Evolutionary conservation across 768 basidiomycete genomes (phyloP).

Genomic region (Hypsizygus marmoreus): DNA sequence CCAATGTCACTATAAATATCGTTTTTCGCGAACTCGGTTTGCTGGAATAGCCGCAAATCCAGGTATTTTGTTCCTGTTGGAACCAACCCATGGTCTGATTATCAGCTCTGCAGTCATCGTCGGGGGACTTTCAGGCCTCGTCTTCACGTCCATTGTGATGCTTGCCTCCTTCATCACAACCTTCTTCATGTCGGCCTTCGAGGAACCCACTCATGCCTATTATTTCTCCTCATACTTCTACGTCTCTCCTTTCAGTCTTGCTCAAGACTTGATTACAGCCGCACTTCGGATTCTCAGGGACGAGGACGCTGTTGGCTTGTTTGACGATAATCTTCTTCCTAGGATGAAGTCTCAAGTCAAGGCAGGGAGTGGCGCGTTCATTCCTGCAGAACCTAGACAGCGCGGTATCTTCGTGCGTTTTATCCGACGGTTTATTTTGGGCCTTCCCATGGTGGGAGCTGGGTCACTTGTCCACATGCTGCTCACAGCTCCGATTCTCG

Average conservation of each 20-base stretch:
- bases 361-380: conserved; percentile 11
- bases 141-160: conserved; percentile 69
- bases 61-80: conserved; percentile 39
- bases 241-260: conserved; percentile 58
- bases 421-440: conserved; percentile 71
- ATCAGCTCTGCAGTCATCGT: conserved; percentile 53
- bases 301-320: conserved; percentile 44
- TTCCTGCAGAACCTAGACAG: conserved; percentile 19
- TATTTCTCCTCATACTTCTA: conserved; percentile 42
- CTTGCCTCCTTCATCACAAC: conserved; percentile 70
- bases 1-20: conserved; percentile 78
- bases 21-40: conserved; percentile 70
- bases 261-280: conserved; percentile 61
- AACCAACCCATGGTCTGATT: conserved; percentile 12
- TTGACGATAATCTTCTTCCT: conserved; percentile 33
- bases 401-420: conserved; percentile 54
- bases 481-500: conserved; percentile 60
- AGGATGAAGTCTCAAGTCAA: conserved; percentile 11
- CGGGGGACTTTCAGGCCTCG: conserved; percentile 55
- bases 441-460: conserved; percentile 77
- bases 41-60: conserved; percentile 80
- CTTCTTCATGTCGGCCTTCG: conserved; percentile 63
- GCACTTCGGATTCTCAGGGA: conserved; percentile 65
- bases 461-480: conserved; percentile 76
- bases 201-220: conserved; percentile 46